Percentiles rank a stretch among this genome's conserved stretches.
phyloP scores from a whole-genome alignment of 73 alveolate genomes.

The Diophrys sp. region DNA sequence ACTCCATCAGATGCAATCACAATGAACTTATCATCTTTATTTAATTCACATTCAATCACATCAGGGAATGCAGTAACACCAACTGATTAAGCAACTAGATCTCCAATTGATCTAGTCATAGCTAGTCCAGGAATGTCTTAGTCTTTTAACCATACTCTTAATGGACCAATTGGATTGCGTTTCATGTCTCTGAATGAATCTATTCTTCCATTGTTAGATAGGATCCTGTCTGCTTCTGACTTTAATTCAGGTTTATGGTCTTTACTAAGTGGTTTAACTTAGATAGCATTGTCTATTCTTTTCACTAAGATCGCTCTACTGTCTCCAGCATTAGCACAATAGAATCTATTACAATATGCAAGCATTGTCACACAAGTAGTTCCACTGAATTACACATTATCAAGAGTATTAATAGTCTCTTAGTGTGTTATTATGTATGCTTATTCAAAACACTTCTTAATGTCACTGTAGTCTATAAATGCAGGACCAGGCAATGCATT shows the following conservation, averaged over 20 bases:
- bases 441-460: background rate
- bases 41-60: conserved; percentile 45
- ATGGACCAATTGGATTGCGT: conserved; percentile 87
- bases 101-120: conserved; percentile 98
- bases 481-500: background rate
- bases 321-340: conserved; percentile 86
- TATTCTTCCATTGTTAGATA: conserved; percentile 83
- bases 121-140: conserved; percentile 97
- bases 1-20: conserved; percentile 77
- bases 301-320: conserved; percentile 74
- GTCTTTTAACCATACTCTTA: conserved; percentile 88
- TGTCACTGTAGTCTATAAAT: background rate
- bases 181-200: conserved; percentile 70
- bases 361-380: conserved; percentile 83
- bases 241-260: conserved; percentile 92
- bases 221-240: conserved; percentile 82
- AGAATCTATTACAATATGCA: conserved; percentile 39
- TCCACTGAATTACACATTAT: conserved; percentile 67
- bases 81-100: conserved; percentile 79
- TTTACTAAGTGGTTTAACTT: conserved; percentile 44
- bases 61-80: conserved; percentile 89
- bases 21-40: conserved; percentile 79
- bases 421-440: background rate
- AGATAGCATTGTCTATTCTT: background rate
- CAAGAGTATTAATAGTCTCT: background rate